Evolutionary conservation across 2,329 filamentous ascomycete genomes (phyloP).

Genomic region (Stagonosporopsis tanaceti): DNA sequence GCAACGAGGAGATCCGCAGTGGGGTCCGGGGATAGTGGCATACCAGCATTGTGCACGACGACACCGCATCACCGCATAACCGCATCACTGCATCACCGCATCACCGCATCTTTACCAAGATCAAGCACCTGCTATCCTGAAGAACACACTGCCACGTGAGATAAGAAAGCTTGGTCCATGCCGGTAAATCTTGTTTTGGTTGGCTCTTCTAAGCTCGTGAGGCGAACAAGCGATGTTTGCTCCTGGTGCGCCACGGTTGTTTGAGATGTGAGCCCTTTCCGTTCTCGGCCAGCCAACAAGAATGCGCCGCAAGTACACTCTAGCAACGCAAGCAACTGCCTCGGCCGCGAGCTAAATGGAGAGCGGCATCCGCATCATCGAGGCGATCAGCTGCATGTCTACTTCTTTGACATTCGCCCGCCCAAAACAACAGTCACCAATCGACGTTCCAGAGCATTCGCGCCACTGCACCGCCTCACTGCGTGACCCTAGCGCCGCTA

Average conservation of each 20-base stretch:
- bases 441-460: slow-evolving; percentile 11
- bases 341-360: not conserved
- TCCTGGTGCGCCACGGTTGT: not conserved
- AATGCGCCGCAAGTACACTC: slow-evolving; percentile 6
- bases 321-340: slow-evolving; percentile 13
- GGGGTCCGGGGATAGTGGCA: slow-evolving; percentile 12
- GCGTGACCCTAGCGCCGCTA: slow-evolving; percentile 8
- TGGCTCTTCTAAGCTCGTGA: not conserved
- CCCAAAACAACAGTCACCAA: slow-evolving; percentile 6
- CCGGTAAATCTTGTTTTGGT: slow-evolving; percentile 1
- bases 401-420: slow-evolving; percentile 7
- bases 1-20: slow-evolving; percentile 1
- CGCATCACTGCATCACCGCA: not conserved
- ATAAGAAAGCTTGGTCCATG: not conserved
- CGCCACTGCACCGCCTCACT: slow-evolving; percentile 16
- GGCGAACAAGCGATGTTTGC: slow-evolving; percentile 1
- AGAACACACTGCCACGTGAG: not conserved
- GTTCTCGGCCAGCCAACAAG: slow-evolving; percentile 11
- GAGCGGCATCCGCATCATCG: slow-evolving; percentile 9
- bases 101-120: not conserved
- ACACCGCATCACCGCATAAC: slow-evolving; percentile 2
- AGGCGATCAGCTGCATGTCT: not conserved
- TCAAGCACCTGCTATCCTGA: not conserved
- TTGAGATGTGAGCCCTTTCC: not conserved
- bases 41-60: not conserved